Conservation (phyloP, 2,329 filamentous ascomycete species). For the Colletotrichum somersetense region DNA sequence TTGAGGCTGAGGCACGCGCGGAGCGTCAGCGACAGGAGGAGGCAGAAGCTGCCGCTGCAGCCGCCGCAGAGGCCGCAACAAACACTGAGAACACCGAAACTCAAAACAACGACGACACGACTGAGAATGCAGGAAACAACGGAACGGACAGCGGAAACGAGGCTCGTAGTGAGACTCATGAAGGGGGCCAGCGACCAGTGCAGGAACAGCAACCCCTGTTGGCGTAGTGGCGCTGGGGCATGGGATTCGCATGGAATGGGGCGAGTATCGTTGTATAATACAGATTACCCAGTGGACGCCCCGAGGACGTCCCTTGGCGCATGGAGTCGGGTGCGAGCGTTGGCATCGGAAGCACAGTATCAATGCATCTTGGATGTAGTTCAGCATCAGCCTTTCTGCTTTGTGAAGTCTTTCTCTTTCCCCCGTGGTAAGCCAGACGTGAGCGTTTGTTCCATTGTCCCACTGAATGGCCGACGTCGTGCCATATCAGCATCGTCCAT, state of each 20-base stretch:
- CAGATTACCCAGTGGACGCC: conserved; percentile 33
- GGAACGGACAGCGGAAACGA: conserved; percentile 7
- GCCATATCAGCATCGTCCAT: neutral
- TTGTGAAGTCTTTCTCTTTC: neutral
- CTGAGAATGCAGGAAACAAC: conserved; percentile 12
- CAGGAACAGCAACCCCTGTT: conserved; percentile 36
- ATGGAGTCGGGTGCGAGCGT: conserved; percentile 38
- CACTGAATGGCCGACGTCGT: neutral
- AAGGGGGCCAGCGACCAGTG: conserved; percentile 23
- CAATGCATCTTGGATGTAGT: conserved; percentile 21
- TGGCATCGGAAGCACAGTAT: conserved; percentile 20
- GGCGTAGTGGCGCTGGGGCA: conserved; percentile 13
- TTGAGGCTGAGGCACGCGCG: conserved; percentile 65
- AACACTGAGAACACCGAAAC: conserved; percentile 18
- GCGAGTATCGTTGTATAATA: conserved; percentile 24
- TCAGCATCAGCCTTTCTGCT: conserved; percentile 14
- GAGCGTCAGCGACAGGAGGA: conserved; percentile 60
- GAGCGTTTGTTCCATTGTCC: neutral
- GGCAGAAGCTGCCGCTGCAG: conserved; percentile 55
- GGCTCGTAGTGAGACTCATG: conserved; percentile 9
- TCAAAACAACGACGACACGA: conserved; percentile 26
- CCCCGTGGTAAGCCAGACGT: neutral
- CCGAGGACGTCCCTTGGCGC: conserved; percentile 21
- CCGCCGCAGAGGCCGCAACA: conserved; percentile 50
- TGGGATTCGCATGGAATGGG: neutral